These are phyloP conservation scores for Phaeosphaeriaceae sp. DNA, from an alignment of 2,329 filamentous ascomycete genomes.

Conservation along the genomic window DNA sequence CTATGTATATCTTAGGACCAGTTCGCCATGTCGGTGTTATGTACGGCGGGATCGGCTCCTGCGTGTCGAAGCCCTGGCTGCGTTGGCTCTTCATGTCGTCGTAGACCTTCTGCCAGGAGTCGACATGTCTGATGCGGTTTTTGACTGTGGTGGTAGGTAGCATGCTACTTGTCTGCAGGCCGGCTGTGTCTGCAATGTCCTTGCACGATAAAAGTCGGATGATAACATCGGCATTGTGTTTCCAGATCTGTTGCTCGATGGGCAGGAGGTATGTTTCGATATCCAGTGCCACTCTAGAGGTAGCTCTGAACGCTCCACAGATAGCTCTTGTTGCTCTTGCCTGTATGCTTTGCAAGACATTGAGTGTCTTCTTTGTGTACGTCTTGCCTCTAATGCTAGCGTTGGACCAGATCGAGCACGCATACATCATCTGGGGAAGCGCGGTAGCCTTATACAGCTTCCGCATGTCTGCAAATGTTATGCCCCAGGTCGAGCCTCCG, in stretches of 20 bases:
- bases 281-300: constrained; percentile 25
- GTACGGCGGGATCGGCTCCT: constrained; percentile 23
- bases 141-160: constrained; percentile 3
- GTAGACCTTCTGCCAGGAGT: constrained; percentile 19
- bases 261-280: constrained; percentile 21
- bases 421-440: constrained; percentile 40
- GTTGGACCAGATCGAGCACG: constrained; percentile 32
- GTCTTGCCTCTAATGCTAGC: constrained; percentile 12
- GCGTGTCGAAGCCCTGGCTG: constrained; percentile 6
- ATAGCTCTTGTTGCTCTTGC: constrained; percentile 28
- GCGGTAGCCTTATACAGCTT: constrained; percentile 36
- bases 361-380: constrained; percentile 21
- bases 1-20: too few relatives aligned
- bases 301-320: too few relatives aligned
- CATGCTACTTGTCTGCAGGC: constrained; percentile 7
- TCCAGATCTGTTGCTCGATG: constrained; percentile 23
- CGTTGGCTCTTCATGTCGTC: constrained; percentile 11
- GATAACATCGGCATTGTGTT: constrained; percentile 17
- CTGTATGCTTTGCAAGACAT: constrained; percentile 23
- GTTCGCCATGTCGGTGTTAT: constrained; percentile 15
- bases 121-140: constrained; percentile 8
- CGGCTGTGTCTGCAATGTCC: constrained; percentile 11
- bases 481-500: constrained; percentile 21
- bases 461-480: constrained; percentile 19
- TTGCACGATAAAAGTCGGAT: constrained; percentile 14